Percentiles rank a stretch among this genome's conserved stretches.
These are phyloP conservation scores for Panicum miliaceum DNA, from an alignment of 176 grass and related monocot species.

Conservation along the genomic window DNA sequence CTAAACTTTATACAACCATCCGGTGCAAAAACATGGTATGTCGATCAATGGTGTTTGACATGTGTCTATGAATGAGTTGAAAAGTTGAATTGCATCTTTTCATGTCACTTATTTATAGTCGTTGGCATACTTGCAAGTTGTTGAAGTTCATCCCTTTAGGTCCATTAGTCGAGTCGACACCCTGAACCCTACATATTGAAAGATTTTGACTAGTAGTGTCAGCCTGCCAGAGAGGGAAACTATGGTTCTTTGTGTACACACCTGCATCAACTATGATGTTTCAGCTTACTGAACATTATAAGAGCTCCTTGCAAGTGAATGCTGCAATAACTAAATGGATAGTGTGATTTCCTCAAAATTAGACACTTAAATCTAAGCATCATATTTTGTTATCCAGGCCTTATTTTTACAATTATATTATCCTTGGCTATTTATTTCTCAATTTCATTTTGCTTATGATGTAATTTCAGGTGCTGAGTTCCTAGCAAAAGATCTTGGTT, in stretches of 20 bases:
- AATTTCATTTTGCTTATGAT: not conserved
- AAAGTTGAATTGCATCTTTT: not conserved
- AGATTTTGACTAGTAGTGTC: not conserved
- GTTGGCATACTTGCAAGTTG: not conserved
- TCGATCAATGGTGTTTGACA: not conserved
- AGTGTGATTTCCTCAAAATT: not conserved
- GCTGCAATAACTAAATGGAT: not conserved
- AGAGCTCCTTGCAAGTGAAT: not conserved
- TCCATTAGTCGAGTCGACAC: not conserved
- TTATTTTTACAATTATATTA: not conserved
- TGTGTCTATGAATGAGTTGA: not conserved
- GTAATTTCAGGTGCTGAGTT: slow-evolving; percentile 53
- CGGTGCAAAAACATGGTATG: not conserved
- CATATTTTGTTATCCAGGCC: not conserved
- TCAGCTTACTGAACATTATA: slow-evolving; percentile 9
- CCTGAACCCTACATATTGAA: slow-evolving; percentile 3
- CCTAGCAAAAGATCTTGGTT: slow-evolving; percentile 60
- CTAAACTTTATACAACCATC: not conserved
- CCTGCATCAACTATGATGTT: slow-evolving; percentile 7
- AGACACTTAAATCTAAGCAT: not conserved
- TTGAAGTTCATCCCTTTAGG: not conserved
- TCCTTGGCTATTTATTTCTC: not conserved
- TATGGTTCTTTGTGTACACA: not conserved
- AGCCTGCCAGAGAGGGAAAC: not conserved
- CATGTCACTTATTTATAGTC: not conserved